Evolutionary conservation across 2,329 filamentous ascomycete species (phyloP), one percentile per base, ranked within the genome.

Genomic region (Ophidiomyces ophidiicola): DNA sequence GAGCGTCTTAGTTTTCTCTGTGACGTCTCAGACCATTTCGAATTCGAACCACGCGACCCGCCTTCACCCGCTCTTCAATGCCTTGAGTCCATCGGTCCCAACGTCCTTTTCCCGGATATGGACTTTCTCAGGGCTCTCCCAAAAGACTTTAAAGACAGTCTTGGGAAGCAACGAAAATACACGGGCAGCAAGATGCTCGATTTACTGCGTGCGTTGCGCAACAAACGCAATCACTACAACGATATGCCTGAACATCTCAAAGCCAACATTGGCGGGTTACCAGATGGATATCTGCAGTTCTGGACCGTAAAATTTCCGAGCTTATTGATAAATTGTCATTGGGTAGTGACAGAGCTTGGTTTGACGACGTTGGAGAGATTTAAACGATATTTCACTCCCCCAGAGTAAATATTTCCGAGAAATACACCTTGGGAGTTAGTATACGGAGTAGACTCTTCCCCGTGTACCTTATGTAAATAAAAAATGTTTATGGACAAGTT

Each of bases 191-290:
- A 77, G 32, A 73, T 98, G 55, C 64, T 98, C 39, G 90, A 98
- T 60, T 69, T 98, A 15, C 65, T 98, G 14, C 74, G 90, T 1
- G 90, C 88, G 1, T 66, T 98, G 41, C 72, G 90, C 17, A 98
- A 98, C 63, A 98, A 98, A 72, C 83, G 82, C 52, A 94, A 96
- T 48, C 90, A 98, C 56, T 98, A 94, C 57, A 87, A 94, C 54
- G 90, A 98, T 58, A 88, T 98, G 83, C 73, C 82, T 5, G 82
- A 87, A 10, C 65, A 76, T 34, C 72, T 94, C 46, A 88, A 80
- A 61, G 67, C 68, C 35, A 69, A 71, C 50, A 82, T 94, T 0
- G 86, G 85, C 0, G 63, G 77, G 6, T 56, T 88, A 43, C 81
- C 85, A 0, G 78, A 85, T 10, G 84, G 83, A 0, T 94, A 94